phyloP scores from a whole-genome alignment of 768 basidiomycete species.

The Boletus sensibilis region DNA sequence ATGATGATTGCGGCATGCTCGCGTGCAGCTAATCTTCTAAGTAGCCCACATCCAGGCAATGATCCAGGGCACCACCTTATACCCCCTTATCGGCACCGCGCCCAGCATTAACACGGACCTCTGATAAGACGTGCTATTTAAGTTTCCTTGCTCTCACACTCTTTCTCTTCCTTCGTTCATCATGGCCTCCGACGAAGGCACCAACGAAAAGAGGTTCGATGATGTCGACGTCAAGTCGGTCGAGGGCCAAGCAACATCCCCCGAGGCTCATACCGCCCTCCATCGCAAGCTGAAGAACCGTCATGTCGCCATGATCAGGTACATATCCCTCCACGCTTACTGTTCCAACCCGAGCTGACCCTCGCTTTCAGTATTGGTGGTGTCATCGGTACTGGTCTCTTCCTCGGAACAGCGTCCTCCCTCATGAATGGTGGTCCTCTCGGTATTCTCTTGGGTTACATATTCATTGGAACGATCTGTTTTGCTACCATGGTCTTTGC shows the following conservation, averaged over 20 bases:
- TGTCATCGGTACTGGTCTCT: conserved; percentile 44
- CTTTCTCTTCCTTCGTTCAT: background rate
- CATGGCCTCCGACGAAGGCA: conserved; percentile 11
- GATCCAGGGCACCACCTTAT: background rate
- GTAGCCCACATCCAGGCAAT: no score
- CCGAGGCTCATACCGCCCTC: conserved; percentile 10
- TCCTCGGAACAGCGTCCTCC: conserved; percentile 35
- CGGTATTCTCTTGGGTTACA: conserved; percentile 46
- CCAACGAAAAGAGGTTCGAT: background rate
- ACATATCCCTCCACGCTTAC: background rate
- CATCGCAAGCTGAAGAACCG: conserved; percentile 34
- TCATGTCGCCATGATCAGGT: conserved; percentile 39
- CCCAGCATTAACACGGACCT: background rate
- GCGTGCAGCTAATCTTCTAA: no score
- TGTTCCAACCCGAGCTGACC: background rate
- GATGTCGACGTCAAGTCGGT: conserved; percentile 4
- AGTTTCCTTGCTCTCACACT: background rate
- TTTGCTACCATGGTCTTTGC: conserved; percentile 37
- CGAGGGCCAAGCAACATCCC: conserved; percentile 6
- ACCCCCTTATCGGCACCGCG: background rate
- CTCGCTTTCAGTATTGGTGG: conserved; percentile 29
- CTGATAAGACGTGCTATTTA: background rate
- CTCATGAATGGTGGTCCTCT: conserved; percentile 45
- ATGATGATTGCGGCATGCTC: no score
- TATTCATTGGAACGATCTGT: conserved; percentile 38